phyloP scores from a whole-genome alignment of 2,329 filamentous ascomycete species.

The Neofusicoccum umdonicola region DNA sequence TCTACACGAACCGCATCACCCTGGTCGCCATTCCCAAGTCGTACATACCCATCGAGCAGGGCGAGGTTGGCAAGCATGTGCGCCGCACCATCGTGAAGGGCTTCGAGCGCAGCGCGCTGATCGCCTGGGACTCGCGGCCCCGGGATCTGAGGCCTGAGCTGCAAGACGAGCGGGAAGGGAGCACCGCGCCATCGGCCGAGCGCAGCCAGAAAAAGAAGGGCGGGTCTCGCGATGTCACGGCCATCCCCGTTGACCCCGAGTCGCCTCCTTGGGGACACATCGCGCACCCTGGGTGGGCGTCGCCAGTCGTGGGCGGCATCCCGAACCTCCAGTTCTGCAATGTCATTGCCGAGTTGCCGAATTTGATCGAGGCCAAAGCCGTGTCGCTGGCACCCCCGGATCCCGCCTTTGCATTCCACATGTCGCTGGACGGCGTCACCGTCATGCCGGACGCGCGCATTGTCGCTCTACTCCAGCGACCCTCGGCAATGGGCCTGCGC shows the following conservation, averaged over 20 bases:
- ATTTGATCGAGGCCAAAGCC: slow-evolving; percentile 88
- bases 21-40: slow-evolving; percentile 80
- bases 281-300: slow-evolving; percentile 84
- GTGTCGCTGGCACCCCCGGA: slow-evolving; percentile 74
- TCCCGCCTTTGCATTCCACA: slow-evolving; percentile 36
- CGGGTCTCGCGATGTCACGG: slow-evolving; percentile 27
- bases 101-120: slow-evolving; percentile 72
- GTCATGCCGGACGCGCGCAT: slow-evolving; percentile 62
- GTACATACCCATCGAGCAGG: slow-evolving; percentile 82
- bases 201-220: slow-evolving; percentile 34
- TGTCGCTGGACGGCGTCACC: slow-evolving; percentile 25
- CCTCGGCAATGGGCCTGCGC: slow-evolving; percentile 69
- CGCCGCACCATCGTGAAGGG: slow-evolving; percentile 71
- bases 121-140: slow-evolving; percentile 76
- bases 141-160: slow-evolving; percentile 53
- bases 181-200: slow-evolving; percentile 26
- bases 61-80: slow-evolving; percentile 73
- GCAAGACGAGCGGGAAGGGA: slow-evolving; percentile 23
- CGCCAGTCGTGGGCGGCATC: slow-evolving; percentile 70
- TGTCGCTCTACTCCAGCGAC: slow-evolving; percentile 69
- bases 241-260: slow-evolving; percentile 40
- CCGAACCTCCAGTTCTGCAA: slow-evolving; percentile 79
- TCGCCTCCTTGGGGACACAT: slow-evolving; percentile 76
- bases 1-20: slow-evolving; percentile 80
- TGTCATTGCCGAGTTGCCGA: slow-evolving; percentile 79